Conservation (phyloP, 192 early-diverging fungal species). For the Coemansia sp. region DNA sequence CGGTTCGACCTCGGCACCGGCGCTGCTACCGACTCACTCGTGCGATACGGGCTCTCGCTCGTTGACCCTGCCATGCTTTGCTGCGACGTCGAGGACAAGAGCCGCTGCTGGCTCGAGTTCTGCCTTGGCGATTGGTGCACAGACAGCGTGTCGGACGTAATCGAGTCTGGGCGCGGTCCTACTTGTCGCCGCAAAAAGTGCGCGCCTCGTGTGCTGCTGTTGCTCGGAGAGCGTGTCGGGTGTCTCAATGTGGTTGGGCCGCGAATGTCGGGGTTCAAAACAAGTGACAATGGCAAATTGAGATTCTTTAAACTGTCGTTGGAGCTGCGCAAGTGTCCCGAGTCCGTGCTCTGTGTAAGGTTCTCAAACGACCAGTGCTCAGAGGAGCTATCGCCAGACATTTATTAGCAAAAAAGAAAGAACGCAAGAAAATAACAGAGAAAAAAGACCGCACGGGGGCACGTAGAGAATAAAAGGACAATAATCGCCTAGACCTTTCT, state of each 20-base stretch:
- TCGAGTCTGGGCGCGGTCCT: slow-evolving; percentile 25
- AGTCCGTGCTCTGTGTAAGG: slow-evolving; percentile 49
- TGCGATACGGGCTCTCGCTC: neutral
- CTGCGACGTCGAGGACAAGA: slow-evolving; percentile 19
- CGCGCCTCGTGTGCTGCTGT: slow-evolving; percentile 21
- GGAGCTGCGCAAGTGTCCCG: slow-evolving; percentile 21
- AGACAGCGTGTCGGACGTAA: slow-evolving; percentile 30
- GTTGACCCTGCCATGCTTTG: slow-evolving; percentile 18
- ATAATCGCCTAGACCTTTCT: no score
- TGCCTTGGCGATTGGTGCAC: slow-evolving; percentile 24
- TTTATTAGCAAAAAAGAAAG: slow-evolving; percentile 18
- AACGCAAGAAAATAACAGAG: neutral
- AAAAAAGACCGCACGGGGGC: neutral
- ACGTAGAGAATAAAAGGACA: no score
- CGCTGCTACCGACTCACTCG: slow-evolving; percentile 7
- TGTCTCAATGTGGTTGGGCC: slow-evolving; percentile 5
- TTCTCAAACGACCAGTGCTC: slow-evolving; percentile 56
- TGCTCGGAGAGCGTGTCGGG: slow-evolving; percentile 31
- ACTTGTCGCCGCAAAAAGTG: slow-evolving; percentile 22
- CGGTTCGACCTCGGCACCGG: neutral
- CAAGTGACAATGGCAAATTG: slow-evolving; percentile 46
- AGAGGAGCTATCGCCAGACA: slow-evolving; percentile 64
- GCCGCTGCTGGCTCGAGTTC: slow-evolving; percentile 25
- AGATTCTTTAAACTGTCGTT: slow-evolving; percentile 14
- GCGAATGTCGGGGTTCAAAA: slow-evolving; percentile 14